Evolutionary conservation across 2,329 filamentous ascomycete genomes (phyloP).

Genomic region (Botrytis pseudocinerea): DNA sequence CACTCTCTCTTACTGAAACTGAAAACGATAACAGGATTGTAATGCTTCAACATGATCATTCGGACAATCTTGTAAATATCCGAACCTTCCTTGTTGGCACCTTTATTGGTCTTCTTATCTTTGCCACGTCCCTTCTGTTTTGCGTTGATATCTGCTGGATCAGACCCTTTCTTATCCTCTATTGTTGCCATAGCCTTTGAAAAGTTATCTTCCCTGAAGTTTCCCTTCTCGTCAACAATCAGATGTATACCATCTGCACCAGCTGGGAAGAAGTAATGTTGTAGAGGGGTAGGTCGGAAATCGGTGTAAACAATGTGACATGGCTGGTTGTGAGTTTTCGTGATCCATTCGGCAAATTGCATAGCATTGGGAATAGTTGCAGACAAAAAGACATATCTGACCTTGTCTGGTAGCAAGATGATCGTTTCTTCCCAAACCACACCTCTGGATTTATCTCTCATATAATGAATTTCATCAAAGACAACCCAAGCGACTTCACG

Average conservation of each 20-base stretch:
- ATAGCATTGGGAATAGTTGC: slow-evolving; percentile 98
- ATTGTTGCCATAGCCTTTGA: slow-evolving; percentile 92
- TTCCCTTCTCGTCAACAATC: slow-evolving; percentile 94
- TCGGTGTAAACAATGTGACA: slow-evolving; percentile 99
- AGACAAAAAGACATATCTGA: slow-evolving; percentile 96
- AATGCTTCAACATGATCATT: slow-evolving; percentile 98
- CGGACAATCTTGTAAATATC: slow-evolving; percentile 98
- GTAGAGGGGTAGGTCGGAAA: slow-evolving; percentile 92
- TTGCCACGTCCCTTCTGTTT: slow-evolving; percentile 86
- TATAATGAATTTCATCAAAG: slow-evolving; percentile 98
- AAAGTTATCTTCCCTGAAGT: slow-evolving; percentile 96
- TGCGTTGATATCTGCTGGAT: slow-evolving; percentile 75
- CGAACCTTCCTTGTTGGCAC: slow-evolving; percentile 68
- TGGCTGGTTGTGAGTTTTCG: slow-evolving; percentile 94
- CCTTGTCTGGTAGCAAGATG: slow-evolving; percentile 95
- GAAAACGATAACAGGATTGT: slow-evolving; percentile 98
- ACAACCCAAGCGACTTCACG: slow-evolving; percentile 98
- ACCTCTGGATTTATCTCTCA: slow-evolving; percentile 90
- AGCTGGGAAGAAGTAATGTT: slow-evolving; percentile 96
- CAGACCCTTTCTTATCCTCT: slow-evolving; percentile 81
- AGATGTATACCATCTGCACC: slow-evolving; percentile 91
- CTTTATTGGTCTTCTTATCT: slow-evolving; percentile 89
- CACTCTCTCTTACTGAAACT: slow-evolving; percentile 99
- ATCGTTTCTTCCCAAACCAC: slow-evolving; percentile 99
- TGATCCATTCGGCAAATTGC: slow-evolving; percentile 99